These are phyloP conservation scores for Pythium brassicae DNA, from an alignment of 352 stramenopile genomes.

Conservation along the genomic window DNA sequence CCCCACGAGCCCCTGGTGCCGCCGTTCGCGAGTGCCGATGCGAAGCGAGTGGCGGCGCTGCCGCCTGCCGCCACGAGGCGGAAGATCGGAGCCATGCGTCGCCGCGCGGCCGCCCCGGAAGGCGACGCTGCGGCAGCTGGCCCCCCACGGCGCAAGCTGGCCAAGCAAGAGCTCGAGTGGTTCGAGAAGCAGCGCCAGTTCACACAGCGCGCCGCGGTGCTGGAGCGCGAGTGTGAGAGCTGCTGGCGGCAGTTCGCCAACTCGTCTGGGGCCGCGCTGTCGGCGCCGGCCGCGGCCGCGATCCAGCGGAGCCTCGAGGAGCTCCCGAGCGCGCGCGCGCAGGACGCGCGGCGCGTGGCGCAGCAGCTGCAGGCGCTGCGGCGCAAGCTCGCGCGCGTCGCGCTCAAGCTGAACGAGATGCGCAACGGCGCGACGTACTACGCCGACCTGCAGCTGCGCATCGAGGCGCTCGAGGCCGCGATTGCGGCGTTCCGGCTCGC, in stretches of 20 bases:
- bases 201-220: slow-evolving; percentile 19
- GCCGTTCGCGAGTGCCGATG: slow-evolving; percentile 1
- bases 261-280: slow-evolving; percentile 18
- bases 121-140: too few relatives aligned
- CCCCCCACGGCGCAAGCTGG: slow-evolving; percentile 17
- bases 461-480: slow-evolving; percentile 44
- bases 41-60: too few relatives aligned
- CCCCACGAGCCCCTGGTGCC: slow-evolving; percentile 8
- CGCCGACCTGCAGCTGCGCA: slow-evolving; percentile 41
- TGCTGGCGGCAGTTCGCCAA: slow-evolving; percentile 53
- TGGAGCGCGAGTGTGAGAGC: slow-evolving; percentile 52
- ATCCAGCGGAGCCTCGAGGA: slow-evolving; percentile 50
- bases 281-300: slow-evolving; percentile 8
- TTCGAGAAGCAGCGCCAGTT: slow-evolving; percentile 65
- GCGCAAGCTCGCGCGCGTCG: slow-evolving; percentile 26
- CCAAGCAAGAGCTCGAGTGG: slow-evolving; percentile 46
- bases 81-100: slow-evolving; percentile 21
- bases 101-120: slow-evolving; percentile 11
- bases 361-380: slow-evolving; percentile 32
- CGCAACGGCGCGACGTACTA: slow-evolving; percentile 40
- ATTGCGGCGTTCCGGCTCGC: slow-evolving; percentile 29
- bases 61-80: too few relatives aligned
- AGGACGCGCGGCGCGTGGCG: slow-evolving; percentile 29
- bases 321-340: slow-evolving; percentile 16
- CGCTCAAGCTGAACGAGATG: slow-evolving; percentile 14